phyloP scores from a whole-genome alignment of 177 flowering plant species.

The Vitis hybrid region DNA sequence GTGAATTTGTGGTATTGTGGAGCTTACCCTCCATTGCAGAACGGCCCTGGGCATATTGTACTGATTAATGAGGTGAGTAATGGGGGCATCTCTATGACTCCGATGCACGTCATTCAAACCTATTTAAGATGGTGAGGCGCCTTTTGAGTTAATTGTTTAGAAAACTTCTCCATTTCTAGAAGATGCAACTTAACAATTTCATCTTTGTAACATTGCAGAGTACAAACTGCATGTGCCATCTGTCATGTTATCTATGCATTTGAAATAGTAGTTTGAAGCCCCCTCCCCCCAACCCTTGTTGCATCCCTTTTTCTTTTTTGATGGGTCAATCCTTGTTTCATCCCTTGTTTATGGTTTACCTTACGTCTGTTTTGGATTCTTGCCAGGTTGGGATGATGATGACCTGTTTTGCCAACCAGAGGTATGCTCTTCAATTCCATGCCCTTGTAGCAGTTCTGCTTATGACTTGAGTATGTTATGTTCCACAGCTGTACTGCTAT shows the following conservation, averaged over 20 bases:
- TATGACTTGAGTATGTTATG: neutral
- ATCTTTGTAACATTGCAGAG: neutral
- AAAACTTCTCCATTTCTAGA: neutral
- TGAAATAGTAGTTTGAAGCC: too few species aligned
- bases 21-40: too few species aligned
- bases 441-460: neutral
- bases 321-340: neutral
- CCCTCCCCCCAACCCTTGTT: too few species aligned
- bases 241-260: too few species aligned
- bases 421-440: conserved; percentile 14
- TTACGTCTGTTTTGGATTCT: conserved; percentile 4
- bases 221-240: too few species aligned
- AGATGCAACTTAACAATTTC: neutral
- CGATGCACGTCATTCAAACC: neutral
- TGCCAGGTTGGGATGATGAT: conserved; percentile 13
- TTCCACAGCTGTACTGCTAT: neutral
- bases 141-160: neutral
- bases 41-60: too few species aligned
- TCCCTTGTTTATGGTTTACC: neutral
- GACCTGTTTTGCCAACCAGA: neutral
- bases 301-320: too few species aligned
- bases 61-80: too few species aligned
- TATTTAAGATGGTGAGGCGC: neutral
- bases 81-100: too few species aligned
- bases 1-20: too few species aligned